Evolutionary conservation across 1,139 yeast species (phyloP).

Genomic region (Arxiozyma heterogenica): DNA sequence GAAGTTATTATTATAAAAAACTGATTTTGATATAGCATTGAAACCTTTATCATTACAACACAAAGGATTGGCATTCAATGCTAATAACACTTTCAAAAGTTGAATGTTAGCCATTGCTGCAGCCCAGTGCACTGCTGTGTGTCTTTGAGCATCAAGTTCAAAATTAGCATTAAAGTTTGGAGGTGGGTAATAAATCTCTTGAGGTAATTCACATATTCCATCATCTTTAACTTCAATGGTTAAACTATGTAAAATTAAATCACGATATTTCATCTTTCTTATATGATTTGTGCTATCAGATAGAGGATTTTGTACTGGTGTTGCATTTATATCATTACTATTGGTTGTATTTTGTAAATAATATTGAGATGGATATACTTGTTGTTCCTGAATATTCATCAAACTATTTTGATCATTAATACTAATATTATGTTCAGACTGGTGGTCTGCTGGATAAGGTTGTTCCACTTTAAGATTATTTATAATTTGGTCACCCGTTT

Average conservation of each 20-base stretch:
- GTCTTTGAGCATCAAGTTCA: constrained; percentile 91
- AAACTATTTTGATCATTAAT: background rate
- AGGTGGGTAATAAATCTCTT: constrained; percentile 66
- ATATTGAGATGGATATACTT: background rate
- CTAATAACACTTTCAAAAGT: constrained; percentile 60
- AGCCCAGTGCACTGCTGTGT: constrained; percentile 95
- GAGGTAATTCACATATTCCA: constrained; percentile 55
- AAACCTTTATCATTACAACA: constrained; percentile 70
- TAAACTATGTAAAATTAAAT: constrained; percentile 24
- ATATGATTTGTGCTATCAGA: background rate
- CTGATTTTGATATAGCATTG: constrained; percentile 74
- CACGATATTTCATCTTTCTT: constrained; percentile 22
- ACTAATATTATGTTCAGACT: background rate
- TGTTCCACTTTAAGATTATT: background rate
- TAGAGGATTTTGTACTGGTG: background rate
- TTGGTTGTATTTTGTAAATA: background rate
- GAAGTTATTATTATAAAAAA: constrained; percentile 79
- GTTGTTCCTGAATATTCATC: constrained; percentile 18
- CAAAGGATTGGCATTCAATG: constrained; percentile 67
- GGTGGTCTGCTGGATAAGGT: background rate
- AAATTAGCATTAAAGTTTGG: constrained; percentile 73
- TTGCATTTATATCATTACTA: background rate
- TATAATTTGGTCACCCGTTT: background rate
- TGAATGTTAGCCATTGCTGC: constrained; percentile 79
- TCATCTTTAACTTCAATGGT: constrained; percentile 57